Evolutionary conservation across 805 yeast species (phyloP).

Genomic region (Diddensiella santjacobensis): DNA sequence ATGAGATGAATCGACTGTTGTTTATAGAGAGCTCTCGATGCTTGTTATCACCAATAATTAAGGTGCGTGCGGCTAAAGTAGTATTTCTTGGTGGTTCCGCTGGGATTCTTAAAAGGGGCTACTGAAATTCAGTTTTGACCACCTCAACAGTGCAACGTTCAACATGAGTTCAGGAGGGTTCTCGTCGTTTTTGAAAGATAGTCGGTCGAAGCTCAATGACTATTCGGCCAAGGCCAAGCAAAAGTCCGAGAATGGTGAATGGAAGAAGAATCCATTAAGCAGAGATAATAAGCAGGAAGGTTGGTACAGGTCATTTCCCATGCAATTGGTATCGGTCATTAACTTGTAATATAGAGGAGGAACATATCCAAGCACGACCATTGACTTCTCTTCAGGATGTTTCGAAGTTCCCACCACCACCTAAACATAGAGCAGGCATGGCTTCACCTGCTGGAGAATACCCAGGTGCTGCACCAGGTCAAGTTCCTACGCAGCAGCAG

Average conservation of each 20-base stretch:
- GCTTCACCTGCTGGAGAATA: constrained; percentile 26
- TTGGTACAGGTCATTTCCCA: not conserved
- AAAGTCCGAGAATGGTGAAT: constrained; percentile 15
- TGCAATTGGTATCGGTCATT: not conserved
- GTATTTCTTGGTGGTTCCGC: no score
- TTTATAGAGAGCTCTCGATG: no score
- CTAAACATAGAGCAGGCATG: constrained; percentile 37
- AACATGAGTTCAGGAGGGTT: constrained; percentile 3
- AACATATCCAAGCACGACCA: constrained; percentile 25
- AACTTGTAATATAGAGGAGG: constrained; percentile 13
- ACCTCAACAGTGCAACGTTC: no score
- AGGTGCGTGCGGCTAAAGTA: no score
- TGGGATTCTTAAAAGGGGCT: no score
- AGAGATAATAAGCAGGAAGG: not conserved
- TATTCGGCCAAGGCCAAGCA: constrained; percentile 17
- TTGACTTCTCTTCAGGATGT: constrained; percentile 35
- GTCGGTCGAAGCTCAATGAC: constrained; percentile 19
- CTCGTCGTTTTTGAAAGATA: constrained; percentile 17
- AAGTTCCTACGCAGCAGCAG: not conserved
- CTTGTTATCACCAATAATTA: no score
- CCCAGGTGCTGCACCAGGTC: constrained; percentile 9
- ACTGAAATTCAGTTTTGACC: no score
- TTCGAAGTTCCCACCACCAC: constrained; percentile 43
- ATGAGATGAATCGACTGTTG: no score
- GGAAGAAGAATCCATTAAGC: constrained; percentile 14